phyloP scores from a whole-genome alignment of 257 asterid species.

The Ehretia macrophylla region DNA sequence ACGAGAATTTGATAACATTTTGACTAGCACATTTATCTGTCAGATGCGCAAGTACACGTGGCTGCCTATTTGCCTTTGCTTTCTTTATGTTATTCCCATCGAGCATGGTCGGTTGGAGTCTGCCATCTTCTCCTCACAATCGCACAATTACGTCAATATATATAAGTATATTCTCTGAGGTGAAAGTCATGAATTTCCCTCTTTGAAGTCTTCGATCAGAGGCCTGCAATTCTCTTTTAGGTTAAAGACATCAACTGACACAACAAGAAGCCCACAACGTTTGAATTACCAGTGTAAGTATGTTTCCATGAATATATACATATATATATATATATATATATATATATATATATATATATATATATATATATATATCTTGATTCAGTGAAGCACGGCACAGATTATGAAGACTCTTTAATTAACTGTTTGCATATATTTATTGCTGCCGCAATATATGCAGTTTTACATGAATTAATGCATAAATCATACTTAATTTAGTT shows the following conservation, averaged over 20 bases:
- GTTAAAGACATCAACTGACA: background rate
- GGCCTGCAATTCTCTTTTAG: background rate
- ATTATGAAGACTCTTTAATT: too few species aligned
- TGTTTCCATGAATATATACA: too few species aligned
- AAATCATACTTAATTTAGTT: background rate
- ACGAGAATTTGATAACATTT: conserved; percentile 34
- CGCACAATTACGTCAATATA: conserved; percentile 25
- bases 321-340: too few species aligned
- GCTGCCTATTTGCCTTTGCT: conserved; percentile 44
- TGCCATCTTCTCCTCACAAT: conserved; percentile 42
- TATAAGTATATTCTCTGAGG: conserved; percentile 27
- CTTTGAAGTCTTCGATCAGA: conserved; percentile 11
- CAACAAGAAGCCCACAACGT: background rate
- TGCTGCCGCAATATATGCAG: too few species aligned
- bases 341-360: too few species aligned
- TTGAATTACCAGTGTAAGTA: background rate
- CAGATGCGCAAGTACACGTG: conserved; percentile 49
- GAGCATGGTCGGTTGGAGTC: conserved; percentile 47
- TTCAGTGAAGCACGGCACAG: too few species aligned
- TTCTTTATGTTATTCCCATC: conserved; percentile 22
- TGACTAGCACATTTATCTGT: conserved; percentile 29
- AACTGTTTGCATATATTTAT: too few species aligned
- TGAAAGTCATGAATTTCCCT: conserved; percentile 21
- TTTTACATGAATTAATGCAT: too few species aligned
- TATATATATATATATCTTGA: too few species aligned